These are phyloP conservation scores for Cerioporus squamosus DNA, from an alignment of 1,284 basidiomycete genomes.

Conservation along the genomic window DNA sequence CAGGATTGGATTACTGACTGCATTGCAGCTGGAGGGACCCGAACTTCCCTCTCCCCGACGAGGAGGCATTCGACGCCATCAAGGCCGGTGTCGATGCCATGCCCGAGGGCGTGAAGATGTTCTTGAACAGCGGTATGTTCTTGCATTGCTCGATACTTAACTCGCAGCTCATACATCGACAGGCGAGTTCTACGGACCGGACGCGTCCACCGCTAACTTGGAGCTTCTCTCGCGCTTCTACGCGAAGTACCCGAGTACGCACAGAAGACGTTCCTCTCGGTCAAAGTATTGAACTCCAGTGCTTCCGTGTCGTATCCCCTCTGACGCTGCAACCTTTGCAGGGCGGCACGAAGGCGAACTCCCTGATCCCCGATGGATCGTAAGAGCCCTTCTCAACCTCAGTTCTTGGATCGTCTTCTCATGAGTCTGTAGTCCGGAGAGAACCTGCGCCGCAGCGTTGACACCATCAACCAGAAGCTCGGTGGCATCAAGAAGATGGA, in stretches of 20 bases:
- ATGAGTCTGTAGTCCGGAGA: slow-evolving; percentile 34
- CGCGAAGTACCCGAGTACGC: slow-evolving; percentile 55
- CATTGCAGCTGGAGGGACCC: slow-evolving; percentile 35
- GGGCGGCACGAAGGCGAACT: slow-evolving; percentile 40
- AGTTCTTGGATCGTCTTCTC: neutral
- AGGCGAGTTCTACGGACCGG: slow-evolving; percentile 50
- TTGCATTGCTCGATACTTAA: too few species aligned
- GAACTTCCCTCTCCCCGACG: slow-evolving; percentile 47
- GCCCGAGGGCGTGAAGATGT: slow-evolving; percentile 49
- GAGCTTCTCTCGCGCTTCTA: slow-evolving; percentile 50
- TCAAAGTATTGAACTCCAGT: slow-evolving; percentile 35
- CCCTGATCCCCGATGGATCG: slow-evolving; percentile 31
- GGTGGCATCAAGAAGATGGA: slow-evolving; percentile 49
- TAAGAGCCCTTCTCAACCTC: slow-evolving; percentile 21
- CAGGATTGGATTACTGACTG: neutral
- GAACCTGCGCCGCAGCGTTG: slow-evolving; percentile 46
- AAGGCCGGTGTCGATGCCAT: slow-evolving; percentile 62
- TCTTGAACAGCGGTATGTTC: slow-evolving; percentile 53
- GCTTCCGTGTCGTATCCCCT: too few species aligned
- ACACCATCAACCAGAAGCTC: slow-evolving; percentile 45
- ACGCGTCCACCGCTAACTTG: slow-evolving; percentile 43
- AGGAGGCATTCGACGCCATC: slow-evolving; percentile 63
- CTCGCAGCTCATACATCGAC: neutral
- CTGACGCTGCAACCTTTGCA: slow-evolving; percentile 26
- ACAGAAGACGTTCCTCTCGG: slow-evolving; percentile 54